Percentiles rank a stretch among this genome's conserved stretches.
These are phyloP conservation scores for Lecanicillium sp. DNA, from an alignment of 2,329 filamentous ascomycete genomes.

Conservation along the genomic window DNA sequence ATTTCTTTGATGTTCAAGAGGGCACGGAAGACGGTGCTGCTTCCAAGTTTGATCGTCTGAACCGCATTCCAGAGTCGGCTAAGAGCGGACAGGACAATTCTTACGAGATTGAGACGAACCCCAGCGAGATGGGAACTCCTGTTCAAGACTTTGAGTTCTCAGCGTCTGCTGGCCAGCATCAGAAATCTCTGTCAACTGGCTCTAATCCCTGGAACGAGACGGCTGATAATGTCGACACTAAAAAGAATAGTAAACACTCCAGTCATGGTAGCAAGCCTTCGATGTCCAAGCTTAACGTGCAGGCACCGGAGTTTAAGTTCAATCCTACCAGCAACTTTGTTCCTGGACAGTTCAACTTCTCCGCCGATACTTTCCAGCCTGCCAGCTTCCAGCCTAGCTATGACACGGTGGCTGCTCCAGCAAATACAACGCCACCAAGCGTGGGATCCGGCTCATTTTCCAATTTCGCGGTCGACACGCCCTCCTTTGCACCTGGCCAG, in stretches of 20 bases:
- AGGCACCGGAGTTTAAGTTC: constrained; percentile 84
- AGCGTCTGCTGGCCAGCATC: constrained; percentile 37
- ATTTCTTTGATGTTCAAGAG: constrained; percentile 51
- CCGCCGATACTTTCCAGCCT: constrained; percentile 37
- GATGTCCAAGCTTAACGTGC: constrained; percentile 75
- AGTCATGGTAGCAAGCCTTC: constrained; percentile 62
- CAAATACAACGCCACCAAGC: too few species aligned
- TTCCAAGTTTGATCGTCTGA: constrained; percentile 29
- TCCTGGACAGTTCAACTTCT: constrained; percentile 42
- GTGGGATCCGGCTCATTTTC: background rate
- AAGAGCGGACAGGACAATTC: constrained; percentile 40
- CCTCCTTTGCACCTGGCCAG: constrained; percentile 61
- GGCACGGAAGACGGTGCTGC: constrained; percentile 30
- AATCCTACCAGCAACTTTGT: constrained; percentile 46
- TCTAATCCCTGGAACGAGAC: constrained; percentile 58
- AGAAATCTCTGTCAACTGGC: constrained; percentile 44
- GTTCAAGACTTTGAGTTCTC: constrained; percentile 40
- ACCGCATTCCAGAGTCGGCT: constrained; percentile 29
- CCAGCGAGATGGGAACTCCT: constrained; percentile 62
- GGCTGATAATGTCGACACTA: constrained; percentile 29
- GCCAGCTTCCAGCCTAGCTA: constrained; percentile 33
- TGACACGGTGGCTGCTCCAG: constrained; percentile 12
- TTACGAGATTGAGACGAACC: constrained; percentile 65
- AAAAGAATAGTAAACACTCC: constrained; percentile 19
- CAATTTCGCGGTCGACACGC: constrained; percentile 16